Base-by-base conservation (phyloP, 1,139 yeast species). In the Casaregolazyma lundiana region DNA sequence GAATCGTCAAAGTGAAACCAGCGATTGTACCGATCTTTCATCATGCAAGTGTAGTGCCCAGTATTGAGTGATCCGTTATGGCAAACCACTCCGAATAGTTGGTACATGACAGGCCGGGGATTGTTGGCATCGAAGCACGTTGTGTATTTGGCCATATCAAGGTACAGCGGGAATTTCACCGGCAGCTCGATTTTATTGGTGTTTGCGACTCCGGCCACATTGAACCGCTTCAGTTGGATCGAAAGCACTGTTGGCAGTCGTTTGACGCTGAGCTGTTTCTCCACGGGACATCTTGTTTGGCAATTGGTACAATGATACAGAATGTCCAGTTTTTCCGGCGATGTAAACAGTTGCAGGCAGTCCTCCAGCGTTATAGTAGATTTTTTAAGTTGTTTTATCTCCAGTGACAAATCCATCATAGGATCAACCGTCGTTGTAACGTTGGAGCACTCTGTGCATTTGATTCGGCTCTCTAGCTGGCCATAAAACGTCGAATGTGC, bases 1-100 rank as follows among this genome's bases (percentile, higher is more conserved):
- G 94, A 81, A 66, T 92, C 98, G 62, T 92, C 96, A 64, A 89
- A 90, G 63, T 80, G 82, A 61, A 84, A 84, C 98, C 98, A 92
- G 59, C 56, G 48, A 15, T 90, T 89, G 40, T 77, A 76, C 16
- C 78, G 72, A 53, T 76, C 78, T 62, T 89, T 90, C 52, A 86
- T 76, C 57, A 83, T 76, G 18, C 94, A 85, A 15, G 90, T 77
- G 63, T 92, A 92, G 66, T 92, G 98, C 9, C 98, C 98, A 1
- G 97, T 92, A 61, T 88, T 87, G 4, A 90, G 94, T 20, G 92
- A 81, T 1, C 98, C 98, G 40, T 81, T 81, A 63, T 92, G 98
- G 58, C 90, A 81, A 8, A 92, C 83, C 35, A 89, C 78, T 1
- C 94, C 96, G 66, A 82, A 87, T 40, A 92, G 72, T 64, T 90